Evolutionary conservation across 805 yeast genomes (phyloP).

Genomic region (Wickerhamiella vanderwaltii): DNA sequence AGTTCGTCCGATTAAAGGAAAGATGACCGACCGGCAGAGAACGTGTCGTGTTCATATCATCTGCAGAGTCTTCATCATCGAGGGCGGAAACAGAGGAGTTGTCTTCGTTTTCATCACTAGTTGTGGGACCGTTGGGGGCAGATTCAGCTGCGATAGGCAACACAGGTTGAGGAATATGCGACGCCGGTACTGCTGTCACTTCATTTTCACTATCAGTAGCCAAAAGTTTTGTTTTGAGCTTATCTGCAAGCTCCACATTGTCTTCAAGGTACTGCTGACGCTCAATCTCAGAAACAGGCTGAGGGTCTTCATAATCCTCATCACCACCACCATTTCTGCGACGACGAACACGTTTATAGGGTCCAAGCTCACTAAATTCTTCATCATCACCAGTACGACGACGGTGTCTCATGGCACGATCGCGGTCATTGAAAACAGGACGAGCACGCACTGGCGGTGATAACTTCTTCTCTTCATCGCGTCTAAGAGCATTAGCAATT

Average conservation of each 20-base stretch:
- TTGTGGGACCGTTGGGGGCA: not conserved
- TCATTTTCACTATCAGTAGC: not conserved
- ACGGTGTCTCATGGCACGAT: not conserved
- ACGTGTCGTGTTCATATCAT: not conserved
- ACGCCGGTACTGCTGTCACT: not conserved
- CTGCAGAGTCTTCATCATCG: not conserved
- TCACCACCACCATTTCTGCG: not conserved
- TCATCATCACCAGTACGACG: not conserved
- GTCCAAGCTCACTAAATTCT: not conserved
- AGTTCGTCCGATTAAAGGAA: constrained; percentile 1
- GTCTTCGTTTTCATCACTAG: not conserved
- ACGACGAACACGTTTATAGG: too few species aligned
- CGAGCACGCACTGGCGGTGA: too few species aligned
- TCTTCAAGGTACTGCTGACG: constrained; percentile 6
- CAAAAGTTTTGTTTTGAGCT: not conserved
- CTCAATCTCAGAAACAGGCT: not conserved
- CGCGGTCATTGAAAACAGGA: not conserved
- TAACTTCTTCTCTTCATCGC: not conserved
- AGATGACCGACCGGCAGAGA: not conserved
- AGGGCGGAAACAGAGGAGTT: too few species aligned
- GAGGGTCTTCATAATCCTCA: not conserved
- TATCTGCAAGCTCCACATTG: not conserved
- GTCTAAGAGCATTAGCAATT: not conserved
- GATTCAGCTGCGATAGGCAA: not conserved
- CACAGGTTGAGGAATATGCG: not conserved